phyloP scores from a whole-genome alignment of 768 basidiomycete species.

The Phanerodontia chrysosporium region DNA sequence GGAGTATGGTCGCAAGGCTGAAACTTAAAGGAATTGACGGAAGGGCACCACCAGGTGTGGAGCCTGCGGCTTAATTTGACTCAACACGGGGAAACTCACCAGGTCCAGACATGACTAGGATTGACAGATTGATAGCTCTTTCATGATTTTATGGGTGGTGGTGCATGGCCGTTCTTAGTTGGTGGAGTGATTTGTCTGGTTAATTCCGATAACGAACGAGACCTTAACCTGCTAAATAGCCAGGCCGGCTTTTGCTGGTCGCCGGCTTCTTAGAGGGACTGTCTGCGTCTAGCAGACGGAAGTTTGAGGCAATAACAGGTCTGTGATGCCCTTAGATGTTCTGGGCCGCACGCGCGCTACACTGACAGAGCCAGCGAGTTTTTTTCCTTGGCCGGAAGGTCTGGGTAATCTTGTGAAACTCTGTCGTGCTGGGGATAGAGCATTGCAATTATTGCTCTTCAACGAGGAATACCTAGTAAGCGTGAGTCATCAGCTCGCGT shows the following conservation, averaged over 20 bases:
- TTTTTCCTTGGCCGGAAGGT: no score
- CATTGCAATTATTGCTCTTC: no score
- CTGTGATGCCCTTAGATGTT: no score
- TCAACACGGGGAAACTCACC: slow-evolving; percentile 81
- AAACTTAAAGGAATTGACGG: slow-evolving; percentile 84
- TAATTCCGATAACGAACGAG: slow-evolving; percentile 95
- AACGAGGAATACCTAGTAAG: no score
- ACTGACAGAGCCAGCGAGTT: no score
- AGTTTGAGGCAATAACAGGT: no score
- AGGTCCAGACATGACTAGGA: slow-evolving; percentile 75
- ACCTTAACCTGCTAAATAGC: slow-evolving; percentile 93
- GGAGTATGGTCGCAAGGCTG: slow-evolving; percentile 72
- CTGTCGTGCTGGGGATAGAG: no score
- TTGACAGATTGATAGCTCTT: slow-evolving; percentile 83
- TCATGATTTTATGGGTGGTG: slow-evolving; percentile 83
- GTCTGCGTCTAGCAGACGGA: no score
- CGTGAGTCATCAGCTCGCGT: no score
- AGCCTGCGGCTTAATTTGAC: slow-evolving; percentile 85
- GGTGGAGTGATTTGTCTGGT: slow-evolving; percentile 94
- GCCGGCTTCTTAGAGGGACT: slow-evolving; percentile 83
- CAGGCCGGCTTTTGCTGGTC: slow-evolving; percentile 67
- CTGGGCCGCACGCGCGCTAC: no score
- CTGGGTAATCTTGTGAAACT: no score
- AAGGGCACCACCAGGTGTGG: slow-evolving; percentile 78
- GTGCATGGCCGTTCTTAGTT: slow-evolving; percentile 90